These are phyloP conservation scores for Fusarium protoensiforme DNA, from an alignment of 2,329 filamentous ascomycete genomes.

Conservation along the genomic window DNA sequence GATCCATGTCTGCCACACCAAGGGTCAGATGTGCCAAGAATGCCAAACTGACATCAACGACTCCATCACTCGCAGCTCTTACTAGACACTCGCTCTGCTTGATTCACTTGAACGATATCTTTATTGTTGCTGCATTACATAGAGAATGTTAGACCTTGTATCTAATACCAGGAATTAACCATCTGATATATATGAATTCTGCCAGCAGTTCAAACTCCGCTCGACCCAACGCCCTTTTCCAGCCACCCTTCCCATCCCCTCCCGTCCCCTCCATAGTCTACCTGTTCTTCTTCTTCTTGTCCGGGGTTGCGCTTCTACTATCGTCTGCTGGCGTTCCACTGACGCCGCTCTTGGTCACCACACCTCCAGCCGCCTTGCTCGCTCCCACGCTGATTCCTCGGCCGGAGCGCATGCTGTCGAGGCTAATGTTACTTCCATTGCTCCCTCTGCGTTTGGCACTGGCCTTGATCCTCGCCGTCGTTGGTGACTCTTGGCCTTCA, in stretches of 20 bases:
- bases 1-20: not conserved
- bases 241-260: not conserved
- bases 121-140: slow-evolving; percentile 1
- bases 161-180: not conserved
- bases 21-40: not conserved
- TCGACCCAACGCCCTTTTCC: not conserved
- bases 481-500: slow-evolving; percentile 30
- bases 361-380: slow-evolving; percentile 48
- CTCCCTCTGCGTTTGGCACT: slow-evolving; percentile 40
- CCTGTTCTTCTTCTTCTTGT: slow-evolving; percentile 32
- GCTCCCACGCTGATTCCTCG: slow-evolving; percentile 55
- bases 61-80: not conserved
- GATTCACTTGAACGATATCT: not conserved
- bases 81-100: not conserved
- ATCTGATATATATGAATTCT: not conserved
- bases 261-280: slow-evolving; percentile 1
- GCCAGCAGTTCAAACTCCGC: not conserved
- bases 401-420: slow-evolving; percentile 52
- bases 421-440: slow-evolving; percentile 51
- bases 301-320: slow-evolving; percentile 19
- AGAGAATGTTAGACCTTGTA: slow-evolving; percentile 5
- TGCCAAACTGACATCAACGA: not conserved
- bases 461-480: slow-evolving; percentile 24
- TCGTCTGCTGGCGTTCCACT: slow-evolving; percentile 31
- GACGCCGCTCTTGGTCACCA: slow-evolving; percentile 47